Evolutionary conservation across 306 rosid species (phyloP).

Genomic region (Prunus mongolica): DNA sequence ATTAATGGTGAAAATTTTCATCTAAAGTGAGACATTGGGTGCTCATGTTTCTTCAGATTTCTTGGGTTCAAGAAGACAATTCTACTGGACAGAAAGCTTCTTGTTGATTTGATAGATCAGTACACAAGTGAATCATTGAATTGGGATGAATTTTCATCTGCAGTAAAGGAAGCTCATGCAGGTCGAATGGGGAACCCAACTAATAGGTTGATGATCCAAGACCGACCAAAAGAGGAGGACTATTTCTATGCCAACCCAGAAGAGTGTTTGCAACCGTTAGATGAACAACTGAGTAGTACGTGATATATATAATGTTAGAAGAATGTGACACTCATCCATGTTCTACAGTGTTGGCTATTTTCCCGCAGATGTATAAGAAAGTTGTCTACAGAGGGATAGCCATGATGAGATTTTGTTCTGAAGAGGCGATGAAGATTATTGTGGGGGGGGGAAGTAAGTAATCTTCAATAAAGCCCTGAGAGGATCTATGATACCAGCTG

Average conservation of each 20-base stretch:
- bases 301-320: slow-evolving; percentile 36
- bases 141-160: slow-evolving; percentile 84
- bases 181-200: slow-evolving; percentile 77
- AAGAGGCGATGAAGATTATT: slow-evolving; percentile 33
- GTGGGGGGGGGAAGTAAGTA: slow-evolving; percentile 24
- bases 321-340: slow-evolving; percentile 31
- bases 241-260: slow-evolving; percentile 90
- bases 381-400: slow-evolving; percentile 37
- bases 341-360: slow-evolving; percentile 42
- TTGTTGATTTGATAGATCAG: slow-evolving; percentile 81
- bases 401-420: slow-evolving; percentile 34
- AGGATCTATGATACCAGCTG: slow-evolving; percentile 38
- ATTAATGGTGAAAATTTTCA: not conserved
- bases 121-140: slow-evolving; percentile 44
- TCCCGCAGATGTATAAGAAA: slow-evolving; percentile 34
- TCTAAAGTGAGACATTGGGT: not conserved
- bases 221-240: slow-evolving; percentile 94
- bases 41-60: slow-evolving; percentile 49
- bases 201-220: slow-evolving; percentile 64
- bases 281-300: slow-evolving; percentile 45
- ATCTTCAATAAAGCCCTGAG: slow-evolving; percentile 31
- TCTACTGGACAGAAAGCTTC: slow-evolving; percentile 70
- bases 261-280: slow-evolving; percentile 66
- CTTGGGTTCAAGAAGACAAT: slow-evolving; percentile 87
- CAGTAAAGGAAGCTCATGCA: slow-evolving; percentile 75